Percentiles rank a stretch among this genome's conserved stretches.
These are phyloP conservation scores for Calonectria honghensis DNA, from an alignment of 2,329 filamentous ascomycete genomes.

Conservation along the genomic window DNA sequence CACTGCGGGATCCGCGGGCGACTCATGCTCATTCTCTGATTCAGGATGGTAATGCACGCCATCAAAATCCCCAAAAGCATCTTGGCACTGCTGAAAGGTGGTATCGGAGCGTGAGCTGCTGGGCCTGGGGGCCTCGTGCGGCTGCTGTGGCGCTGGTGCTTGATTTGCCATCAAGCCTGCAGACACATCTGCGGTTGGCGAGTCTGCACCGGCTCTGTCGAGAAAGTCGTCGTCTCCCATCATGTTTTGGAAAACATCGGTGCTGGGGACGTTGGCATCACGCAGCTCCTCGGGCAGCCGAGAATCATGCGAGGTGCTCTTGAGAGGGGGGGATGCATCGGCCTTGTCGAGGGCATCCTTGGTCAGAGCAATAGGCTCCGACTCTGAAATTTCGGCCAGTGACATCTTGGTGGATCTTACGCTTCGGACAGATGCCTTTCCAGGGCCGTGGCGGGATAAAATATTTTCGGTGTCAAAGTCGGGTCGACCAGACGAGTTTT, in stretches of 20 bases:
- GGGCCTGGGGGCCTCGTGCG: constrained; percentile 52
- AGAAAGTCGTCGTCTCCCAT: constrained; percentile 54
- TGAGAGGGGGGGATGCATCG: constrained; percentile 64
- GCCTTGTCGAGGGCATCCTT: constrained; percentile 73
- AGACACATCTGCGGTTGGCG: constrained; percentile 37
- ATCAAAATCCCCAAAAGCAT: constrained; percentile 87
- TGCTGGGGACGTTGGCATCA: constrained; percentile 56
- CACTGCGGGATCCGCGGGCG: constrained; percentile 43
- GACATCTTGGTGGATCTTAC: constrained; percentile 70
- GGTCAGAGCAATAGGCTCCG: constrained; percentile 71
- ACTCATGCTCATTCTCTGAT: constrained; percentile 55
- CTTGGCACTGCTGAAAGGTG: constrained; percentile 79
- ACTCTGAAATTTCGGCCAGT: constrained; percentile 75
- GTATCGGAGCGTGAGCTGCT: constrained; percentile 73
- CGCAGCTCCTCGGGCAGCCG: constrained; percentile 62
- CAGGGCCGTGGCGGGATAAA: constrained; percentile 71
- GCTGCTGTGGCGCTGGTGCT: constrained; percentile 44
- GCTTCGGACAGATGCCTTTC: constrained; percentile 72
- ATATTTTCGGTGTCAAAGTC: constrained; percentile 64
- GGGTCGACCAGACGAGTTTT: constrained; percentile 65
- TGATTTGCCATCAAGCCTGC: constrained; percentile 43
- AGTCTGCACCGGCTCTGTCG: constrained; percentile 34
- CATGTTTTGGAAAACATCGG: constrained; percentile 60
- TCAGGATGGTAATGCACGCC: constrained; percentile 83
- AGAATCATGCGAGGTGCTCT: constrained; percentile 63